Base-by-base conservation (phyloP, 2,329 filamentous ascomycete species). In the Arachnomyces sp. region DNA sequence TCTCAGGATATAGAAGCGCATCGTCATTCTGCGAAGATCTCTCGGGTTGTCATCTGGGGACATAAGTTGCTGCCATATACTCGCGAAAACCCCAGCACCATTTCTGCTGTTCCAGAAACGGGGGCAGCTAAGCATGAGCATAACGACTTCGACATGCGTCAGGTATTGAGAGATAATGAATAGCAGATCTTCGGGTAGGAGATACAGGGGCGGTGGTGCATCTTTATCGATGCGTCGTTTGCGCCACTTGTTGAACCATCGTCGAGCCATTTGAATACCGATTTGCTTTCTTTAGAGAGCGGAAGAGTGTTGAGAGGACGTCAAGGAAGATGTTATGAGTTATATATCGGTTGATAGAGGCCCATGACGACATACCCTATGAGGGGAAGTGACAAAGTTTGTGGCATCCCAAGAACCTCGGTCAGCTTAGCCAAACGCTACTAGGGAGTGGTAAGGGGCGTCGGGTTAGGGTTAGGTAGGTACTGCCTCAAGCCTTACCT, bases 1-100 rank as follows among this genome's bases (percentile, higher is more conserved):
- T 31, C 36, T 38, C 36, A 38, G 36, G 12, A 38, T 14, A 17
- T 38, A 38, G 29, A 38, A 38, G n/a, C 36, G 36, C 29, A 28
- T 14, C 18, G 36, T 18, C 7, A 37, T 29, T 25, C 9, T 25
- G 20, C 20, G 20, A 25, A 25, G 20, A 8, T 12, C 7, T 15
- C 11, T 13, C 14, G 13, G 8, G 4, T 20, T 25, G 13, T 15
- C 17, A 12, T 3, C 6, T 33, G 15, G 13, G 12, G 11, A 30
- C 15, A 12, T 12, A 7, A 38, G 30, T 13, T 31, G 25, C 25
- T 31, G 36, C 36, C 36, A 38, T 38, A 31, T 38, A 15, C 18
- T 38, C 8, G 25, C 36, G 17, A 38, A 38, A 38, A 31, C 36
- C 13, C 36, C 36, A 16, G 36, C 31, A n/a, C 28, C 36, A 11